Base-by-base conservation (phyloP, 1,284 basidiomycete species). In the Singerocomus inundabilis region DNA sequence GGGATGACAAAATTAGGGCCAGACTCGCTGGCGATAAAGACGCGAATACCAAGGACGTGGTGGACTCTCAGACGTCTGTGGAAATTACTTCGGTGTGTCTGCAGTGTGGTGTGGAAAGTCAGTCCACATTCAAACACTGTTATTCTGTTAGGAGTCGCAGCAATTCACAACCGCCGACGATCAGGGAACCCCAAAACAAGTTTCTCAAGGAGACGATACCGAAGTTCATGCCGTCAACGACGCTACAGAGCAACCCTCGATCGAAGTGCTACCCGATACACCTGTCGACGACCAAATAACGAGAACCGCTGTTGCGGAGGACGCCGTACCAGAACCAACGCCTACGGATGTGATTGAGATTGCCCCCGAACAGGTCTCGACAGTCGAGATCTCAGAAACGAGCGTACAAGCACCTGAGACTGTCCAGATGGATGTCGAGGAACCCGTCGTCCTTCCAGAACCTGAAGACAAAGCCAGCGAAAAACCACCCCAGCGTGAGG, bases 1-100 rank as follows among this genome's bases (percentile, higher is more conserved):
- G 83, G 79, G 85, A 90, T 58, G 72, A 76, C 44, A 74, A 72
- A 58, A 77, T 84, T 25, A 70, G 68, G 31, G 68, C 67, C 6
- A 74, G 74, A 44, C 61, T 83, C 33, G 61, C 63, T 16, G 62
- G 61, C 15, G 47, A 46, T 46, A 33, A 21, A 46, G 29, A 56
- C 25, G 18, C 30, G 54, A 48, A 30, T 35, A 34, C 49, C 16
- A 15, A 5, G 41, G 54, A 51, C 45, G 31, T 54, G 44, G 56
- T 54, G n/a, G 43, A 53, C 36, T 36, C 52, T 5, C 55, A 51
- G 30, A 5, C 29, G 15, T 44, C 54, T 7, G 13, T 16, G 4
- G 49, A 56, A 36, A 35, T 26, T 3, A 5, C 29, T 25, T 21
- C 36, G 44, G 62, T 67, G 46, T 6, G 65, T 25, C 4, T 37